Base-by-base conservation (phyloP, 2,329 filamentous ascomycete species). In the Dothistroma pini region DNA sequence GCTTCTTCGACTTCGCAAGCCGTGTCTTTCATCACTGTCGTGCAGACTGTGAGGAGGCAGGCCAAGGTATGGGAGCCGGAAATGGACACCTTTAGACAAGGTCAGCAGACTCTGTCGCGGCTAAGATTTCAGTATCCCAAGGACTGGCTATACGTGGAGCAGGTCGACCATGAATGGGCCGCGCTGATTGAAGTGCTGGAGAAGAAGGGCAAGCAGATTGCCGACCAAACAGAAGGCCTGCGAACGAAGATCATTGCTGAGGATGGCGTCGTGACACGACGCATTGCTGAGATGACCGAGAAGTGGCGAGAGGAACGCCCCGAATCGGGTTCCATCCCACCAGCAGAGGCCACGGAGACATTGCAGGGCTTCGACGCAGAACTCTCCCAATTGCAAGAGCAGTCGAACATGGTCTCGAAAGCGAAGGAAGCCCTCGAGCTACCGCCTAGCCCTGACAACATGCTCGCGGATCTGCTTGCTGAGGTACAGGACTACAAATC, bases 401-500 rank as follows among this genome's bases (percentile, higher is more conserved):
- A 99, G 72, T 90, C 89, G 29, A 89, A 95, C 61, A 96, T 96
- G 86, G 92, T 99, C 14, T 89, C 90, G 6, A 96, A 92, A 75
- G 96, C 96, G 2, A 99, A 97, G 77, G 95, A 99, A 75, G 95
- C 95, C 4, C 86, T 99, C 48, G 92, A 96, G 72, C 84, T 99
- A 48, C 90, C 93, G 3, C 84, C 89, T 2, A 89, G 86, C 58
- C 81, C 88, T 0, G 91, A 96, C 68, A 90, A 89, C 56, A 87
- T 89, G n/a, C 85, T 99, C 22, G 83, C 85, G n/a, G 85, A 89
- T 29, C 89, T 97, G 9, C 82, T 97, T 16, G 93, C 97, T 74
- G 95, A 99, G 77, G 92, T 99, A 2, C 91, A 96, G 64, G 95
- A 99, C 76, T 99, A 99, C 80, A 96, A 96, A 78, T 97, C 93